Evolutionary conservation across 768 basidiomycete genomes (phyloP).

Genomic region (Leucogyrophana mollusca): DNA sequence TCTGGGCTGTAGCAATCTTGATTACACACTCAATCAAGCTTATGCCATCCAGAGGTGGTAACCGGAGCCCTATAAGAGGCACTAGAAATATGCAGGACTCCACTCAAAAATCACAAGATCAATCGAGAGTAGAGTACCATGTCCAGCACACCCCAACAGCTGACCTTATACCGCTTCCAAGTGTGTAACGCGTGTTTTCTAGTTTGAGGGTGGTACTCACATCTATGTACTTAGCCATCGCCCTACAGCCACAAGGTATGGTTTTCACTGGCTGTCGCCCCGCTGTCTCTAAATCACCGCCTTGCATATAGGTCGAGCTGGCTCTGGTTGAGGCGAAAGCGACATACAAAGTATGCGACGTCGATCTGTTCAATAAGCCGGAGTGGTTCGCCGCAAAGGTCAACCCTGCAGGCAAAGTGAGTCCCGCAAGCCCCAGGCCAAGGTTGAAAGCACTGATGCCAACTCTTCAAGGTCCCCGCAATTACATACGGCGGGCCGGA

Average conservation of each 20-base stretch:
- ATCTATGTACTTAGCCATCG: conserved; percentile 23
- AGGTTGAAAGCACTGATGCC: neutral
- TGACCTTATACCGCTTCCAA: neutral
- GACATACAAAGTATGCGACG: conserved; percentile 46
- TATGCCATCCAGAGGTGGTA: too few relatives aligned
- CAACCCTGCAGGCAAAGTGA: conserved; percentile 66
- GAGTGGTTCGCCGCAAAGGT: conserved; percentile 62
- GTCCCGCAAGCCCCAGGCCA: neutral
- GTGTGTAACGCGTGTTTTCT: neutral
- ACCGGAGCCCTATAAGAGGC: too few relatives aligned
- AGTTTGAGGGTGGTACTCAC: neutral
- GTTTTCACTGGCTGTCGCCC: neutral
- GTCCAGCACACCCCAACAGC: neutral
- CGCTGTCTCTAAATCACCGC: neutral
- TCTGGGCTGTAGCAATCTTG: too few relatives aligned
- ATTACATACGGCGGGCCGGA: conserved; percentile 56
- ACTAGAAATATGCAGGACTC: too few relatives aligned
- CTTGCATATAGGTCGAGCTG: conserved; percentile 44
- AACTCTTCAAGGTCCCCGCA: conserved; percentile 45
- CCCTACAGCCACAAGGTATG: conserved; percentile 53
- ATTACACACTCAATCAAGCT: too few relatives aligned
- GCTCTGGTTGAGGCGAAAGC: conserved; percentile 55
- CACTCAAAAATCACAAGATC: neutral
- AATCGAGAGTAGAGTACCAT: neutral
- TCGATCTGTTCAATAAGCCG: conserved; percentile 63